Percentiles rank a stretch among this genome's conserved stretches.
phyloP scores from a whole-genome alignment of 1,139 yeast species.

The Diutina mesorugosa region DNA sequence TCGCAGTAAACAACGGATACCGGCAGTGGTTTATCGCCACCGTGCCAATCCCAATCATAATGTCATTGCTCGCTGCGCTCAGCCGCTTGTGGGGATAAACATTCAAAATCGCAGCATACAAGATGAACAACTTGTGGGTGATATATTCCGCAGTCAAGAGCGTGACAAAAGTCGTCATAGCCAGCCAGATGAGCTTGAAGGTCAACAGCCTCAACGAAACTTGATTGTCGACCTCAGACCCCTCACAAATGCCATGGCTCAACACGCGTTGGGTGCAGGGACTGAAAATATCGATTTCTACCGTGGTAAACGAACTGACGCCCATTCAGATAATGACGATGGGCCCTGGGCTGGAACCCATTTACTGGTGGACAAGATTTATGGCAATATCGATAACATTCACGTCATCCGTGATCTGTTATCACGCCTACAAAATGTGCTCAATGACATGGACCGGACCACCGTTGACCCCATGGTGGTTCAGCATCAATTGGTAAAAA shows the following conservation, averaged over 20 bases:
- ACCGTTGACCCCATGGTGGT: slow-evolving; percentile 13
- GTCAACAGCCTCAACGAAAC: slow-evolving; percentile 40
- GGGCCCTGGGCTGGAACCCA: neutral
- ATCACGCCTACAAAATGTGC: slow-evolving; percentile 44
- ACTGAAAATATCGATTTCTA: slow-evolving; percentile 88
- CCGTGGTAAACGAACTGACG: slow-evolving; percentile 17
- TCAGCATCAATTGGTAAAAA: slow-evolving; percentile 40
- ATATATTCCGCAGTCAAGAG: slow-evolving; percentile 46
- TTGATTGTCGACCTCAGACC: slow-evolving; percentile 88
- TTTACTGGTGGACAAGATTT: slow-evolving; percentile 42
- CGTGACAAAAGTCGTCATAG: slow-evolving; percentile 13
- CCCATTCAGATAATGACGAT: slow-evolving; percentile 4
- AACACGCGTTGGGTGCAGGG: slow-evolving; percentile 94
- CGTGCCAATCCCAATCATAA: slow-evolving; percentile 45
- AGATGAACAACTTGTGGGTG: slow-evolving; percentile 72
- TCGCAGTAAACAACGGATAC: slow-evolving; percentile 76
- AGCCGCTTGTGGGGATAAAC: slow-evolving; percentile 84
- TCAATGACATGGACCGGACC: slow-evolving; percentile 55
- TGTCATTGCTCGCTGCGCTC: slow-evolving; percentile 80
- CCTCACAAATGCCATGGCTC: slow-evolving; percentile 90
- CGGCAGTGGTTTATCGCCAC: slow-evolving; percentile 71
- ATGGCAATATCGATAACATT: slow-evolving; percentile 85
- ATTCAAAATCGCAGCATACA: slow-evolving; percentile 74
- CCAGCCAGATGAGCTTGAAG: slow-evolving; percentile 11
- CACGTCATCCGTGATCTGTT: slow-evolving; percentile 90